phyloP scores from a whole-genome alignment of 2,329 filamentous ascomycete genomes.

The Fusarium torreyae region DNA sequence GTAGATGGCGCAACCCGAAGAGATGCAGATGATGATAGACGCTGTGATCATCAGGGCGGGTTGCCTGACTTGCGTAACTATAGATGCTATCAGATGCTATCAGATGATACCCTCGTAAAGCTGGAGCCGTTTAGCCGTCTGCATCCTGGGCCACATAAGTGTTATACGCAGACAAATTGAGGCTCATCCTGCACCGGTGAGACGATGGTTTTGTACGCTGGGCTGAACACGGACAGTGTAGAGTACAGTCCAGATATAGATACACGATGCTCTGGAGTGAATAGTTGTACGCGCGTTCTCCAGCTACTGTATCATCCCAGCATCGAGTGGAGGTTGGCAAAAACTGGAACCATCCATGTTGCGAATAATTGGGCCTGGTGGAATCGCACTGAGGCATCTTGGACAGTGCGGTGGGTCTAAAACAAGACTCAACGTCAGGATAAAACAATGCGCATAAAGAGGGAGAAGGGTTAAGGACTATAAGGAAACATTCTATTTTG shows the following conservation, averaged over 20 bases:
- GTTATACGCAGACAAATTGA: not conserved
- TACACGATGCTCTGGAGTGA: not conserved
- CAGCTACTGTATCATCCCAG: constrained; percentile 11
- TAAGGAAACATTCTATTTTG: too few species aligned
- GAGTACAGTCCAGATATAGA: not conserved
- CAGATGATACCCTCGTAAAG: constrained; percentile 6
- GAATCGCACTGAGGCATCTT: constrained; percentile 6
- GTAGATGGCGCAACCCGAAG: not conserved
- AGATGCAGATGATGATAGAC: constrained; percentile 26
- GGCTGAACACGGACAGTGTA: not conserved
- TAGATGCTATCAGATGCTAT: constrained; percentile 8
- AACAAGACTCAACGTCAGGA: constrained; percentile 5
- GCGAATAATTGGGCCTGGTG: constrained; percentile 40
- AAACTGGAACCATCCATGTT: constrained; percentile 23
- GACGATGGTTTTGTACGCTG: not conserved
- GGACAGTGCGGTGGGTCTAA: constrained; percentile 20
- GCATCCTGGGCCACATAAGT: not conserved
- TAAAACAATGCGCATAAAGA: constrained; percentile 8
- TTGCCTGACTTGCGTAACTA: constrained; percentile 12
- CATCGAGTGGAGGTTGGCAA: constrained; percentile 3
- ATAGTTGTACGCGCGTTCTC: constrained; percentile 36
- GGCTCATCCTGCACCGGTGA: constrained; percentile 5
- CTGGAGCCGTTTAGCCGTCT: constrained; percentile 24
- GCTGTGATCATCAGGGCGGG: constrained; percentile 27
- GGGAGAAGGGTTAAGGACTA: not conserved